Conservation (phyloP, 176 grass and related monocot species). For the Puya raimondii region DNA sequence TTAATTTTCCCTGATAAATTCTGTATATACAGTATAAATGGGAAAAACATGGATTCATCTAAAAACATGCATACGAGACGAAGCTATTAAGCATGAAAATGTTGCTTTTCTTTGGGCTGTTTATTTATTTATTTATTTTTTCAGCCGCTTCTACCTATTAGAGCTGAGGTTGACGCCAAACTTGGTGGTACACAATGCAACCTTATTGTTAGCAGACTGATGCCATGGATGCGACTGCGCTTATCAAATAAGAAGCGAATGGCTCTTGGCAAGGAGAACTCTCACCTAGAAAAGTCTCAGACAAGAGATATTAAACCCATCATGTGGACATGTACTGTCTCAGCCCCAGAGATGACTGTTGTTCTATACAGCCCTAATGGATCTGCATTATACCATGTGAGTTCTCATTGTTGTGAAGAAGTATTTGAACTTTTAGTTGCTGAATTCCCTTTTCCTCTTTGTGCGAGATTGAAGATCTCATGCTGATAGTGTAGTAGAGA, state of each 20-base stretch:
- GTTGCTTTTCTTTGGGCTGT: no score
- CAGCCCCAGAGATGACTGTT: constrained; percentile 90
- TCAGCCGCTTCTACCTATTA: constrained; percentile 74
- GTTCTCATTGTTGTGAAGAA: constrained; percentile 27
- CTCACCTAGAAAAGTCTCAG: constrained; percentile 41
- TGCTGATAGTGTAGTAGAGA: no score
- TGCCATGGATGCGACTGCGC: constrained; percentile 69
- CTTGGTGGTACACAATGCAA: constrained; percentile 94
- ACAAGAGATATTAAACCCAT: constrained; percentile 53
- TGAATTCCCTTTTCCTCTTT: not conserved
- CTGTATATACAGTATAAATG: no score
- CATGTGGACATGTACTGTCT: constrained; percentile 86
- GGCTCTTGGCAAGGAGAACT: constrained; percentile 45
- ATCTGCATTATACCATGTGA: constrained; percentile 84
- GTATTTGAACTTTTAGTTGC: not conserved
- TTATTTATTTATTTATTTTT: constrained; percentile 20
- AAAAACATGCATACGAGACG: no score
- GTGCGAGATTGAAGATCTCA: not conserved
- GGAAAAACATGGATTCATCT: no score
- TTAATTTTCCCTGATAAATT: no score
- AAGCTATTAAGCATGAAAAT: no score
- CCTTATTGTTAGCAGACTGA: constrained; percentile 75
- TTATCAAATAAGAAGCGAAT: constrained; percentile 50
- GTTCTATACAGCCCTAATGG: constrained; percentile 81
- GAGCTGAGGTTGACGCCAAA: constrained; percentile 91